Base-by-base conservation (phyloP, 495 filamentous ascomycete genomes). In the Bryoglossum gracile region DNA sequence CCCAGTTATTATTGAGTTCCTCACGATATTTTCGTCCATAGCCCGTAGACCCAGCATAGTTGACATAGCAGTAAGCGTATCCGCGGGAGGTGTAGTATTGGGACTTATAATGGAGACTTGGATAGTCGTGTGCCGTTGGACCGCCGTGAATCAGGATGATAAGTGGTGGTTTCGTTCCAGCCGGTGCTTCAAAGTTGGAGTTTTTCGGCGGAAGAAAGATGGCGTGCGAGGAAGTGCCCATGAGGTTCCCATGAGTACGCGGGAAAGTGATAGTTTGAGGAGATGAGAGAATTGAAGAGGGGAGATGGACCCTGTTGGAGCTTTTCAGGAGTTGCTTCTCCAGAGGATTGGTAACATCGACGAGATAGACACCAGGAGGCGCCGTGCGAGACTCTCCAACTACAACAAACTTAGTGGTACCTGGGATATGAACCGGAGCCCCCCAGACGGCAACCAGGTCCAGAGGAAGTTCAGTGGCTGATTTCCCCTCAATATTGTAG, bases 1-100 rank as follows among this genome's bases (percentile, higher is more conserved):
- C 75, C 68, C 68, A 74, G 25, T 67, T 46, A 4, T 64, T 63
- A 17, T 68, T 66, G 0, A 76, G 59, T 16, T 60, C 61, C 13
- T 71, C 62, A 8, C 69, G 64, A 46, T 74, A 77, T 19, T 59
- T 67, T 6, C 69, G 63, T 6, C 71, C 71, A 50, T 69, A 75
- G 8, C 68, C 74, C 2, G 69, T 66, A 2, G 68, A 71, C 0
- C 74, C 75, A 13, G 65, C 67, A 49, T 75, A 74, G 58, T 78
- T 76, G 25, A 76, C 49, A 14, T 62, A 55, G 26, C 64, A 63
- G 33, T 70, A 65, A 17, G 71, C 74, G 38, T 69, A 78, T 21
- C 74, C 74, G 3, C 75, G 64, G 3, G 69, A 70, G 8, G 75
- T 76, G 48, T 57, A 75, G 56, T 71, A 77, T 57, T 78, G 74